Evolutionary conservation across 495 filamentous ascomycete species (phyloP).

Genomic region (Copromyces sp.): DNA sequence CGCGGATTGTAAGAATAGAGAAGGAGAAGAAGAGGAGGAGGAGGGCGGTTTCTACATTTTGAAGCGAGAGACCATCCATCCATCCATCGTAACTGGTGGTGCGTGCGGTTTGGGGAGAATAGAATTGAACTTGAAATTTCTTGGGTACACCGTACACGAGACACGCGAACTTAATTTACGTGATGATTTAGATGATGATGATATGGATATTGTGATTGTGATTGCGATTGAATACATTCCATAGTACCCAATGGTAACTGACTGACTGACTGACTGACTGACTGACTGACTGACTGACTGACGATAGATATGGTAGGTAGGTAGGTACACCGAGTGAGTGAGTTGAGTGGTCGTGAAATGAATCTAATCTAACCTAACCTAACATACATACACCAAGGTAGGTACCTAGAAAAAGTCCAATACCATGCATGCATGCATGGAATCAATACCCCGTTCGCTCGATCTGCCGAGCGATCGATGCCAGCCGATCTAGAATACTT

Average conservation of each 20-base stretch:
- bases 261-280: no score
- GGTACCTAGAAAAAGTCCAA: no score
- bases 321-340: no score
- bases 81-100: neutral
- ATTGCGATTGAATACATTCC: neutral
- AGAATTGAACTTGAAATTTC: neutral
- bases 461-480: no score
- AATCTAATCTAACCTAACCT: no score
- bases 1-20: neutral
- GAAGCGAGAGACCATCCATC: neutral
- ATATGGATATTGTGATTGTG: neutral
- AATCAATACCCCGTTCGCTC: no score
- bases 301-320: neutral
- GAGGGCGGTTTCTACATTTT: neutral
- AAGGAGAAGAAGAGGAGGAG: neutral
- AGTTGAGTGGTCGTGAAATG: no score
- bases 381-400: no score
- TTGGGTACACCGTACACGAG: neutral
- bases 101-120: neutral
- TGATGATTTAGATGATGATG: neutral
- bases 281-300: no score
- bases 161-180: neutral
- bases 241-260: no score
- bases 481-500: no score
- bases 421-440: no score